Percentiles rank a stretch among this genome's conserved stretches.
Conservation (phyloP, 352 stramenopile species). For the Phytophthora sojae region DNA sequence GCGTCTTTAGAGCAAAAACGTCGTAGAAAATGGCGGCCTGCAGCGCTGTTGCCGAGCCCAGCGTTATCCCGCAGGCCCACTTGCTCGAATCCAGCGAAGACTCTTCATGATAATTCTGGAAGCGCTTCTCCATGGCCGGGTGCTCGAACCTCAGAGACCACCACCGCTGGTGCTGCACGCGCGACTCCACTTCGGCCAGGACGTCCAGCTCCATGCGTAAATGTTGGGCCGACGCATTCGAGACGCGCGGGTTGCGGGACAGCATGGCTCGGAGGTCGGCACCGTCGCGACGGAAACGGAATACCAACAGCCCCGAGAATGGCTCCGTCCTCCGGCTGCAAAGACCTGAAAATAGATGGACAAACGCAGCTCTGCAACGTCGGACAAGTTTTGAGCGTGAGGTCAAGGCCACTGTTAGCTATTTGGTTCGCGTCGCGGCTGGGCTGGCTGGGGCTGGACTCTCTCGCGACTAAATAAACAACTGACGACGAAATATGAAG, state of each 20-base stretch:
- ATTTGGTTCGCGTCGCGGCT: conserved; percentile 15
- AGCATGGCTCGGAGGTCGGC: conserved; percentile 2
- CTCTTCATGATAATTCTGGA: conserved; percentile 72
- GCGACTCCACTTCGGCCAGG: conserved; percentile 50
- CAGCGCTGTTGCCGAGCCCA: conserved; percentile 46
- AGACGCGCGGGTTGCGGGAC: conserved; percentile 40
- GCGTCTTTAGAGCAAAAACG: conserved; percentile 23
- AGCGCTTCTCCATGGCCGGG: conserved; percentile 54
- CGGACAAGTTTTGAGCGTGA: conserved; percentile 1
- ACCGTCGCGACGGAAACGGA: conserved; percentile 17
- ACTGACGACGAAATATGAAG: conserved; percentile 26
- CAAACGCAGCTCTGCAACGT: not conserved
- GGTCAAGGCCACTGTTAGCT: conserved; percentile 24
- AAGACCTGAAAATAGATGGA: conserved; percentile 30
- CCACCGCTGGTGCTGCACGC: conserved; percentile 37
- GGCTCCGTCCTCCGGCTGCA: conserved; percentile 6
- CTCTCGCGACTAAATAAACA: conserved; percentile 38
- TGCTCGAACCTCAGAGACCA: conserved; percentile 63
- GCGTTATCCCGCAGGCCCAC: conserved; percentile 40
- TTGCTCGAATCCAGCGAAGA: conserved; percentile 45
- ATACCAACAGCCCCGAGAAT: conserved; percentile 14
- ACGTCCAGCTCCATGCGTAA: conserved; percentile 58
- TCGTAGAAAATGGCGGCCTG: conserved; percentile 48
- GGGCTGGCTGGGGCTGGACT: not conserved
- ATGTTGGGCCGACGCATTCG: conserved; percentile 55